Evolutionary conservation across 257 asterid genomes (phyloP).

Genomic region (Penstemon barbatus): DNA sequence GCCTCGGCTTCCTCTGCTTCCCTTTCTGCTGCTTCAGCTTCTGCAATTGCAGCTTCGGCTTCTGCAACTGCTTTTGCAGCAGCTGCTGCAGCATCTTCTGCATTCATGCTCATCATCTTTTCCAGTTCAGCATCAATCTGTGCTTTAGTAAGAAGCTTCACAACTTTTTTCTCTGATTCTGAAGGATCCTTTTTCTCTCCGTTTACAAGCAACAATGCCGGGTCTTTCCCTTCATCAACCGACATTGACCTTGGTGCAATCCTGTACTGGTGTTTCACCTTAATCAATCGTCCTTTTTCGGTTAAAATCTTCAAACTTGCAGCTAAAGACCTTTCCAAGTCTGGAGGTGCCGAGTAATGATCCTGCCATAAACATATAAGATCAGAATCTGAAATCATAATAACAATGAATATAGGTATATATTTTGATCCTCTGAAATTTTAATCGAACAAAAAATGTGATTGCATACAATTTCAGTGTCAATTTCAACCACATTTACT

Average conservation of each 20-base stretch:
- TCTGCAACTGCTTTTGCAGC: slow-evolving; percentile 89
- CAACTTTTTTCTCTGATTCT: slow-evolving; percentile 36
- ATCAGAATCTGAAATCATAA: slow-evolving; percentile 7
- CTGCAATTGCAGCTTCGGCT: slow-evolving; percentile 88
- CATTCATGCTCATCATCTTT: slow-evolving; percentile 69
- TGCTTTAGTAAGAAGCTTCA: slow-evolving; percentile 53
- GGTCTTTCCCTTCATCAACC: too few relatives aligned
- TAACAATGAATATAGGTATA: neutral
- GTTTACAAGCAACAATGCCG: slow-evolving; percentile 7
- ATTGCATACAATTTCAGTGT: neutral
- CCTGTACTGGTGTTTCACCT: slow-evolving; percentile 90
- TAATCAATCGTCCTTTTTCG: slow-evolving; percentile 62
- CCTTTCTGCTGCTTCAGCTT: slow-evolving; percentile 79
- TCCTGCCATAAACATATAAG: slow-evolving; percentile 52
- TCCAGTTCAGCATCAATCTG: slow-evolving; percentile 79
- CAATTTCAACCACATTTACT: slow-evolving; percentile 12
- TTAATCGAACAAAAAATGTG: neutral
- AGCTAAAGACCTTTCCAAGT: slow-evolving; percentile 59
- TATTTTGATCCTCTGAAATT: too few relatives aligned
- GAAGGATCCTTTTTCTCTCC: slow-evolving; percentile 41
- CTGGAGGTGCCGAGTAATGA: slow-evolving; percentile 53
- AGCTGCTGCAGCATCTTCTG: slow-evolving; percentile 72
- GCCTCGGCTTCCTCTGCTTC: slow-evolving; percentile 97
- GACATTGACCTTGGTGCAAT: slow-evolving; percentile 56
- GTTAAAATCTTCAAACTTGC: slow-evolving; percentile 72